Evolutionary conservation across 2,329 filamentous ascomycete species (phyloP).

Genomic region (Geosmithia morbida): DNA sequence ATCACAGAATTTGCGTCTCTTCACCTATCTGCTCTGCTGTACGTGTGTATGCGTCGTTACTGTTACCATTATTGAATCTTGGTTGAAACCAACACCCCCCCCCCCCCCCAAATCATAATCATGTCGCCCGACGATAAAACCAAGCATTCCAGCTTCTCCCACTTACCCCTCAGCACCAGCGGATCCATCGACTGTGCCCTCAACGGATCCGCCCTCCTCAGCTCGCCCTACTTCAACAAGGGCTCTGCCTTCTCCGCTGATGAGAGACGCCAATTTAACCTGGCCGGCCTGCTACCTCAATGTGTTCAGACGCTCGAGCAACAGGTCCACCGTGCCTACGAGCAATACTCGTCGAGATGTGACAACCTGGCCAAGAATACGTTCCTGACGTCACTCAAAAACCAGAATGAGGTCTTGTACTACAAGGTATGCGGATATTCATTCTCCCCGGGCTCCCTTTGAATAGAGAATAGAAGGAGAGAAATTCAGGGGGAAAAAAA

Average conservation of each 20-base stretch:
- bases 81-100: no score
- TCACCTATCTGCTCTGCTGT: no score
- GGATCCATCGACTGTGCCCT: constrained; percentile 21
- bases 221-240: constrained; percentile 49
- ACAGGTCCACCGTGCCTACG: constrained; percentile 63
- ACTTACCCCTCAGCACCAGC: constrained; percentile 18
- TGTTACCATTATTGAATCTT: no score
- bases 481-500: no score
- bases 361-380: constrained; percentile 72
- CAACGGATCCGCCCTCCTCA: constrained; percentile 18
- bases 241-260: constrained; percentile 61
- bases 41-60: no score
- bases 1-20: no score
- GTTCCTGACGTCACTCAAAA: constrained; percentile 71
- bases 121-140: neutral
- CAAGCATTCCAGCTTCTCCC: constrained; percentile 11
- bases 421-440: constrained; percentile 38
- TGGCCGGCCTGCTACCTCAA: constrained; percentile 59
- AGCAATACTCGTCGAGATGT: constrained; percentile 53
- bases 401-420: constrained; percentile 75
- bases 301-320: constrained; percentile 62
- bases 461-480: no score
- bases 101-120: no score
- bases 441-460: no score
- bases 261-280: constrained; percentile 55